Evolutionary conservation across 2,329 filamentous ascomycete genomes (phyloP).

Genomic region (Paecilomyces dactylethromorphus): DNA sequence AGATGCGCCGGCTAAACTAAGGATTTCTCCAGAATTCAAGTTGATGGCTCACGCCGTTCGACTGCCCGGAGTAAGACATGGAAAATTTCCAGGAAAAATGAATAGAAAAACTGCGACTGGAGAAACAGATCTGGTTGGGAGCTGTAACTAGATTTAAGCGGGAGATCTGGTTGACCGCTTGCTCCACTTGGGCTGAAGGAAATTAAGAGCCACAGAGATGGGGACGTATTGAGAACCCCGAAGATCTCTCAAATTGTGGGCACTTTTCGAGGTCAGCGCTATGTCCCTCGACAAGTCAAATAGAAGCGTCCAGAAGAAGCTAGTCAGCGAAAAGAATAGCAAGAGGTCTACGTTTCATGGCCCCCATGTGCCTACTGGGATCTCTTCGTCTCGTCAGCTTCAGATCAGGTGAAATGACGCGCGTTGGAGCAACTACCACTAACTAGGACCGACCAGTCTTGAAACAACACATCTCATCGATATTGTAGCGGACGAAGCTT

Average conservation of each 20-base stretch:
- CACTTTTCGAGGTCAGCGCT: no score
- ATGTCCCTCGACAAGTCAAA: background rate
- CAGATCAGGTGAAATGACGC: no score
- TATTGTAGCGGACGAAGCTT: no score
- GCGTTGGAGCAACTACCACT: no score
- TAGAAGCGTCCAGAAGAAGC: background rate
- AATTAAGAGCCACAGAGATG: background rate
- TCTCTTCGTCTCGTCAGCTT: no score
- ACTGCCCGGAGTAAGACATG: background rate
- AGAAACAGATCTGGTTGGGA: background rate
- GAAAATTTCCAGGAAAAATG: background rate
- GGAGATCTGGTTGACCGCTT: slow-evolving; percentile 1
- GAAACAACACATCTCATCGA: no score
- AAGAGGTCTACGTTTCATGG: background rate
- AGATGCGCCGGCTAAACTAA: background rate
- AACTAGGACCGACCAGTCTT: no score
- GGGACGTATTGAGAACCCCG: background rate
- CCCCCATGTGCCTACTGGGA: background rate
- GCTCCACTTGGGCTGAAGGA: slow-evolving; percentile 7
- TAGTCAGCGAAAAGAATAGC: background rate
- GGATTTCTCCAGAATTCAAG: background rate
- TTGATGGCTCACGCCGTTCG: no score
- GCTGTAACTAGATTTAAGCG: background rate
- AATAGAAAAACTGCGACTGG: background rate
- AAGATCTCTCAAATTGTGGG: no score